Conservation (phyloP, 2,329 filamentous ascomycete species). For the Diaporthe batatas region DNA sequence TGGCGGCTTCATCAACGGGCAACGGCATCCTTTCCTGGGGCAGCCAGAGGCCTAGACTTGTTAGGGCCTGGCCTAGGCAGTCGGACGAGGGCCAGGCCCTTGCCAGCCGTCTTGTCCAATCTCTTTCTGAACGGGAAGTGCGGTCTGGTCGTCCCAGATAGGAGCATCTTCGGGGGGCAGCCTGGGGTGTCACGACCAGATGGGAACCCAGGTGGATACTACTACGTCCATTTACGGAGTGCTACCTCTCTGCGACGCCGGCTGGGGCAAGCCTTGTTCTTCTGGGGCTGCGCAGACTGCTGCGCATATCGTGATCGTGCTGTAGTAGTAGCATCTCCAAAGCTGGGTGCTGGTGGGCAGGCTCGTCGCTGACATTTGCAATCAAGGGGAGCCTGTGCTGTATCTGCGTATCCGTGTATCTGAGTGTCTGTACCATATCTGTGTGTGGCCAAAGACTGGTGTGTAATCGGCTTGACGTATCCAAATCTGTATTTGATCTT, state of each 20-base stretch:
- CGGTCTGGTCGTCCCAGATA: constrained; percentile 19
- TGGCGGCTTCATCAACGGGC: constrained; percentile 33
- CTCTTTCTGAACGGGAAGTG: neutral
- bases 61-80: constrained; percentile 6
- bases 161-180: neutral
- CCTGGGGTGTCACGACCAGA: neutral
- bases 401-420: neutral
- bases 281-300: constrained; percentile 11
- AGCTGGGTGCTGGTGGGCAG: neutral
- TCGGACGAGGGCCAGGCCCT: constrained; percentile 25
- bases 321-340: no score
- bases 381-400: no score
- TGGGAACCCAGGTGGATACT: constrained; percentile 5
- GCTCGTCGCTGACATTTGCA: neutral
- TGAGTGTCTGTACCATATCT: constrained; percentile 15
- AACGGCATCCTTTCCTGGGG: neutral
- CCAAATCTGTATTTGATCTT: constrained; percentile 33
- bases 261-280: constrained; percentile 7
- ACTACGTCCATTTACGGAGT: neutral
- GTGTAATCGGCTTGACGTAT: constrained; percentile 27
- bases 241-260: constrained; percentile 12
- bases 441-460: constrained; percentile 9
- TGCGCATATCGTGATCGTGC: no score
- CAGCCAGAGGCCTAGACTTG: constrained; percentile 10
- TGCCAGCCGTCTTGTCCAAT: constrained; percentile 28